A percentile compares a stretch with the other conserved stretches of the same genome.
phyloP scores from a whole-genome alignment of 768 basidiomycete species.

The Ramaria sp. region DNA sequence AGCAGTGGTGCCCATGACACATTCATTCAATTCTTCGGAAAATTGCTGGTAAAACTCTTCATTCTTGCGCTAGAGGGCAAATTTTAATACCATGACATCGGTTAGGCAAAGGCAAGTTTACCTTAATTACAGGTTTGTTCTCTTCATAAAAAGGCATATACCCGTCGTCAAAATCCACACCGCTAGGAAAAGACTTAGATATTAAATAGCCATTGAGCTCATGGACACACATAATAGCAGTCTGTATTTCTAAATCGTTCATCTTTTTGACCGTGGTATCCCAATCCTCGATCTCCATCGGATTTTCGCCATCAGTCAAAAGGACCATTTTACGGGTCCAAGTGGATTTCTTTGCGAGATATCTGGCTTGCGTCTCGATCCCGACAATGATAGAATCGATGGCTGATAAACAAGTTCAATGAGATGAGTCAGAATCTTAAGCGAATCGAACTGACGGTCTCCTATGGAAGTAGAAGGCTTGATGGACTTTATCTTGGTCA shows the following conservation, averaged over 20 bases:
- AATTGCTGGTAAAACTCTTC: slow-evolving; percentile 60
- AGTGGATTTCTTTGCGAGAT: slow-evolving; percentile 59
- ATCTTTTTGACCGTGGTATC: slow-evolving; percentile 57
- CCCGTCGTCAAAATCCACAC: slow-evolving; percentile 80
- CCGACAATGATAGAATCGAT: slow-evolving; percentile 83
- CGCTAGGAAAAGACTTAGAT: slow-evolving; percentile 34
- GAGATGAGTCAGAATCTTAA: not conserved
- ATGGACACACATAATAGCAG: slow-evolving; percentile 60
- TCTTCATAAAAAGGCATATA: slow-evolving; percentile 51
- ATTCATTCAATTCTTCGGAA: slow-evolving; percentile 29
- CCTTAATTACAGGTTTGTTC: slow-evolving; percentile 66
- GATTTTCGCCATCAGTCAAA: slow-evolving; percentile 76
- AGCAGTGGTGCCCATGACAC: slow-evolving; percentile 52
- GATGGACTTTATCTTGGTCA: slow-evolving; percentile 54
- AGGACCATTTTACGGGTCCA: slow-evolving; percentile 82
- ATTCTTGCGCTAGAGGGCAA: slow-evolving; percentile 47
- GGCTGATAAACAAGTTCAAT: slow-evolving; percentile 27
- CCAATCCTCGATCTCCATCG: slow-evolving; percentile 68
- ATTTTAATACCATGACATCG: not conserved
- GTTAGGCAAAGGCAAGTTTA: slow-evolving; percentile 20
- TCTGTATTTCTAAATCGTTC: slow-evolving; percentile 39
- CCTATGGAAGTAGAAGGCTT: slow-evolving; percentile 44
- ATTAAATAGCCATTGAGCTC: not conserved
- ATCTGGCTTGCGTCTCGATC: slow-evolving; percentile 62
- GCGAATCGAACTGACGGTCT: slow-evolving; percentile 38